Evolutionary conservation across 768 basidiomycete species (phyloP).

Genomic region (Pleurotus pulmonarius): DNA sequence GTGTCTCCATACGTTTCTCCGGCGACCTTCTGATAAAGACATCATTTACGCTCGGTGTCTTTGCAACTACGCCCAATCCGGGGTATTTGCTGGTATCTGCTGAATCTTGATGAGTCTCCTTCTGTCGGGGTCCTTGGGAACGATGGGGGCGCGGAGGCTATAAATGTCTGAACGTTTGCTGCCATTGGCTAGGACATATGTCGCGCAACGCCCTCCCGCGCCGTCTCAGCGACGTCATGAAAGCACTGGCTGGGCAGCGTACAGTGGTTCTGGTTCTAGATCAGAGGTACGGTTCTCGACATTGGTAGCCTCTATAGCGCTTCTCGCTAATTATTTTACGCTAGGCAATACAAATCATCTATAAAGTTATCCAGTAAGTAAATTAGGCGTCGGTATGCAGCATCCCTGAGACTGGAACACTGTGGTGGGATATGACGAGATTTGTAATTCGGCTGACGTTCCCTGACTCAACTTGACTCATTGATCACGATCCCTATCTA

Average conservation of each 20-base stretch:
- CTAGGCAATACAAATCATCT: no score
- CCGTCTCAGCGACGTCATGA: background rate
- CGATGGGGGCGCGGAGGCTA: background rate
- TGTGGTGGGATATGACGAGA: no score
- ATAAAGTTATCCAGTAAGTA: no score
- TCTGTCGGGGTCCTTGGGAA: slow-evolving; percentile 2
- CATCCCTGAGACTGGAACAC: no score
- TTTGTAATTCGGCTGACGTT: no score
- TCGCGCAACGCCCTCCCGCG: background rate
- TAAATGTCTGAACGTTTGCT: background rate
- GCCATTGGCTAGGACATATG: background rate
- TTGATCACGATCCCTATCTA: no score
- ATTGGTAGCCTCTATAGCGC: background rate
- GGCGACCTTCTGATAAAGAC: slow-evolving; percentile 1
- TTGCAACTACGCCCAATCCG: background rate
- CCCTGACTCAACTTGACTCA: no score
- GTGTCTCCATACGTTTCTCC: background rate
- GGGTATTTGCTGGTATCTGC: background rate
- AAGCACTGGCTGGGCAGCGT: background rate
- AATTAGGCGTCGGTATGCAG: no score
- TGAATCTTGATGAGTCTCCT: background rate
- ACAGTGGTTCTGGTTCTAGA: background rate
- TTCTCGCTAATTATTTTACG: no score
- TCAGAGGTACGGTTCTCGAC: background rate
- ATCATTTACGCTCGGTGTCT: background rate